phyloP scores from a whole-genome alignment of 495 filamentous ascomycete species.

The Aspergillus steynii region DNA sequence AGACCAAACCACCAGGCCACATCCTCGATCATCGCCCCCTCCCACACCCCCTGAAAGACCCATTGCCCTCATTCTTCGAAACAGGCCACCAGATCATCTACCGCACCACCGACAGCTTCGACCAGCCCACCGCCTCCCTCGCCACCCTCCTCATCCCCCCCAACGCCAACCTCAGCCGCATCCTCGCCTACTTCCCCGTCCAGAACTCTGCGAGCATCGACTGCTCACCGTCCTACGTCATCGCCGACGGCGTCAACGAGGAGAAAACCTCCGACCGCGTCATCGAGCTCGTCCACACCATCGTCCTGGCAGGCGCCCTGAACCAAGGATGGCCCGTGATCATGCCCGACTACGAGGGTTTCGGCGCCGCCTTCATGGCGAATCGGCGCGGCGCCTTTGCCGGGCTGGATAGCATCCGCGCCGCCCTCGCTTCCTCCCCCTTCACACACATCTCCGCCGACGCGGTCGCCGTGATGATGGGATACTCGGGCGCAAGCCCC shows the following conservation, averaged over 20 bases:
- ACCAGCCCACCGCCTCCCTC: not conserved
- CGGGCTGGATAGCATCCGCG: constrained; percentile 5
- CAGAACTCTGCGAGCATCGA: constrained; percentile 5
- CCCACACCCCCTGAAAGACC: constrained; percentile 1
- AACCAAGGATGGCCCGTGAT: constrained; percentile 5
- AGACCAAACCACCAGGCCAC: not conserved
- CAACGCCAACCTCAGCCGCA: constrained; percentile 1
- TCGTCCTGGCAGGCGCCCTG: constrained; percentile 5
- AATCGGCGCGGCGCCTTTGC: constrained; percentile 7
- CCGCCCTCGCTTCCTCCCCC: not conserved
- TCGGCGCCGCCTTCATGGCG: constrained; percentile 3
- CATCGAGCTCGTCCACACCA: not conserved
- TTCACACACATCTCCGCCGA: not conserved
- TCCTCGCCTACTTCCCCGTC: constrained; percentile 2
- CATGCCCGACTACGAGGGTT: constrained; percentile 7
- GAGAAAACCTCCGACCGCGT: not conserved
- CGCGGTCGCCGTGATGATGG: constrained; percentile 5
- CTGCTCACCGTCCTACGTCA: not conserved
- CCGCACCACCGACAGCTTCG: constrained; percentile 6
- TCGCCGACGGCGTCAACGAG: not conserved
- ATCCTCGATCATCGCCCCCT: constrained; percentile 1
- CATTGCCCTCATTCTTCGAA: not conserved
- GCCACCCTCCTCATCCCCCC: not conserved
- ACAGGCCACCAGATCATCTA: constrained; percentile 8
- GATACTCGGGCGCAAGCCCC: constrained; percentile 3